Evolutionary conservation across 2,329 filamentous ascomycete species (phyloP).

Genomic region (Elsinoe ampelina): DNA sequence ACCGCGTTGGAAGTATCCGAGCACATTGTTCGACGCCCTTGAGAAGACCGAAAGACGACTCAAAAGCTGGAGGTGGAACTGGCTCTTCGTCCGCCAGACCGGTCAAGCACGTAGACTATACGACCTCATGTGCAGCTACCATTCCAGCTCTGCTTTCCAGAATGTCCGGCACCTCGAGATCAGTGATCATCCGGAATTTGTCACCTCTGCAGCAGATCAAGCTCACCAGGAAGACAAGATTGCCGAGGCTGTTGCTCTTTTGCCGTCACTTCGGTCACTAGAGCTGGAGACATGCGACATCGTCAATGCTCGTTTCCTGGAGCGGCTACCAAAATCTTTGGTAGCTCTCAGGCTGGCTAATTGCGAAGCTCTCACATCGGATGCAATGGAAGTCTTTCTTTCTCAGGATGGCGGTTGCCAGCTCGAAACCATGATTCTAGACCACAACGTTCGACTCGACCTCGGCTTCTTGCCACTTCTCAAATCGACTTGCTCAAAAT

Average conservation of each 20-base stretch:
- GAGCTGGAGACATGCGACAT: conserved; percentile 67
- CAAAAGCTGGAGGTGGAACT: conserved; percentile 47
- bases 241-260: conserved; percentile 23
- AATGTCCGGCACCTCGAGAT: conserved; percentile 15
- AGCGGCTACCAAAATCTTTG: conserved; percentile 57
- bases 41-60: conserved; percentile 39
- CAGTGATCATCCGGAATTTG: conserved; percentile 13
- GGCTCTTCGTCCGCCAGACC: conserved; percentile 9
- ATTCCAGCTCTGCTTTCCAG: conserved; percentile 15
- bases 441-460: conserved; percentile 71
- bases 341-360: conserved; percentile 64
- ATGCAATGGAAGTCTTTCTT: conserved; percentile 57
- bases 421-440: conserved; percentile 59
- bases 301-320: conserved; percentile 59
- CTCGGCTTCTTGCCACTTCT: conserved; percentile 64
- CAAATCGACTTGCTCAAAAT: conserved; percentile 56
- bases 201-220: conserved; percentile 12
- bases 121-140: conserved; percentile 8
- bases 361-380: conserved; percentile 64
- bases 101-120: background rate
- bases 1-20: conserved; percentile 58
- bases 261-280: conserved; percentile 58
- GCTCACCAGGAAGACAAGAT: conserved; percentile 14
- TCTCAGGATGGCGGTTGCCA: conserved; percentile 52
- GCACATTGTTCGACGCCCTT: conserved; percentile 56